Evolutionary conservation across 1,139 yeast genomes (phyloP), one percentile per base, ranked within the genome.

Genomic region (Hemisphaericaspora xylofermentans): DNA sequence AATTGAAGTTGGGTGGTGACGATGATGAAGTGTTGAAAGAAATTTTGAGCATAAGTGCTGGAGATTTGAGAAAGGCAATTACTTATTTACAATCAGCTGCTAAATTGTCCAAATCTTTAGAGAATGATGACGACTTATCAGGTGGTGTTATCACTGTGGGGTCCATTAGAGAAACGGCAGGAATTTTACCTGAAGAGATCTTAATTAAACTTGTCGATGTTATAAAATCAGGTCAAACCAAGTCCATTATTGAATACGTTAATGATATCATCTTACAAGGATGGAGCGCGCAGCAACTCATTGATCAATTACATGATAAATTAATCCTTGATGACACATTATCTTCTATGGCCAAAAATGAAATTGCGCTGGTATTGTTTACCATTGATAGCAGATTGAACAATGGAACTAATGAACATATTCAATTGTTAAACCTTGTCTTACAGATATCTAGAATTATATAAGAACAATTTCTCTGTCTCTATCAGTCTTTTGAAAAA

Each of bases 11-110:
- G 30, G 58, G 58, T 18, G 62, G 65, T 39, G 74, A 72, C 27
- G 64, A 65, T 39, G 74, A 72, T 27, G 64, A 63, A 33, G 86
- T 80, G 0, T 67, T 89, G 40, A 73, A 71, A 27, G 79, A 79
- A 49, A 80, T 91, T 14, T 68, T 93, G 44, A 67, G 63, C 19
- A 80, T 88, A 3, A 78, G 96, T 13, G 77, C 75, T 38, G 99
- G 98, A 42, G 99, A 94, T 68, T 74, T 94, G 55, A 81, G 99
- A 66, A 87, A 84, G 53, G 96, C 96, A 4, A 91, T 94, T 49
- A 94, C 98, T 0, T 78, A 82, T 46, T 71, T 94, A 39, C 98
- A 94, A 62, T 86, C 96, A 15, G 88, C 96, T 3, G 78, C 95
- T 10, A 83, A 84, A 49, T 65, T 85, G 37, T 73, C 74, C 39